Evolutionary conservation across 129 eudicot genomes (phyloP).

Genomic region (Glebionis coronaria): DNA sequence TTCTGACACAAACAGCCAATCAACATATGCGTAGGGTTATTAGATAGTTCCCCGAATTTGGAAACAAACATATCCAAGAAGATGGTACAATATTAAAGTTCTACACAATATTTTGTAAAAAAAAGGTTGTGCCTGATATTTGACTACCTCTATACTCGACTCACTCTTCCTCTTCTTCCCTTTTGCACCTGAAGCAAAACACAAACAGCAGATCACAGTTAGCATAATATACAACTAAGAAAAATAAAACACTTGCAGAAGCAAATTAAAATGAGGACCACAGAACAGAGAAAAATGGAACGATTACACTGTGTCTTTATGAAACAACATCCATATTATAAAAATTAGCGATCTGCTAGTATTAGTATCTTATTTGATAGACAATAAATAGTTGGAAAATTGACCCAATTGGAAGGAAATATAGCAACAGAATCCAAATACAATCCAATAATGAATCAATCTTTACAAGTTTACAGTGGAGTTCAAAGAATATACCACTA

Average conservation of each 20-base stretch:
- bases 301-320: too few relatives aligned
- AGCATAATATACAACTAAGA: not conserved
- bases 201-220: not conserved
- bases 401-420: too few relatives aligned
- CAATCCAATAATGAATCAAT: not conserved
- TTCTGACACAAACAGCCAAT: conserved; percentile 42
- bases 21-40: conserved; percentile 9
- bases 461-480: not conserved
- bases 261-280: too few relatives aligned
- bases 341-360: too few relatives aligned
- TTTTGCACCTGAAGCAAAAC: conserved; percentile 53
- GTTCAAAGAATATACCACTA: conserved; percentile 47
- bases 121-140: not conserved
- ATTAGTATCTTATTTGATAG: too few relatives aligned
- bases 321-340: too few relatives aligned
- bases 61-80: conserved; percentile 6
- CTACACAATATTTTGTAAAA: not conserved
- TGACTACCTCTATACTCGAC: conserved; percentile 66
- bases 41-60: conserved; percentile 3
- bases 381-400: too few relatives aligned
- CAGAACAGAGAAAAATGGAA: too few relatives aligned
- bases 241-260: too few relatives aligned
- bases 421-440: not conserved
- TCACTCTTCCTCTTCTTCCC: conserved; percentile 95
- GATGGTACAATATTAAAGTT: not conserved